Conservation (phyloP, 1,139 yeast species). For the Magnusiomyces tetraspermus region DNA sequence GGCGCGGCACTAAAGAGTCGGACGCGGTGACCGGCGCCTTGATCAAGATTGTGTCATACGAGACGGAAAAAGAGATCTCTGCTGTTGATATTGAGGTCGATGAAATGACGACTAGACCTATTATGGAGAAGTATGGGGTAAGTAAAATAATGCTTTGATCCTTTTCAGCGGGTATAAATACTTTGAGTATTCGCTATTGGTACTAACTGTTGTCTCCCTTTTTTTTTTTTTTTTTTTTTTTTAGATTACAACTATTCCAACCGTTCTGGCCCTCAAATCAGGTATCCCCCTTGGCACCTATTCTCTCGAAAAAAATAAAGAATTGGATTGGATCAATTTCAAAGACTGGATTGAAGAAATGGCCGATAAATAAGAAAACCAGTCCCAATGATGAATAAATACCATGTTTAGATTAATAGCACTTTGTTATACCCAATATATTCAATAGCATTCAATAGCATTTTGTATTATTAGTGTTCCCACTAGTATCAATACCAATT, state of each 20-base stretch:
- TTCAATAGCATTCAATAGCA: no score
- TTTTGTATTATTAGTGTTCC: no score
- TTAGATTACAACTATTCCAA: conserved; percentile 14
- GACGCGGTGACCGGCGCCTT: conserved; percentile 57
- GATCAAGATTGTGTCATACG: conserved; percentile 45
- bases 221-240: neutral
- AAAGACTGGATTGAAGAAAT: conserved; percentile 47
- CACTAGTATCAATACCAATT: no score
- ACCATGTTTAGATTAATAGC: no score
- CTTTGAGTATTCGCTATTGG: no score
- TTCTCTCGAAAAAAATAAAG: conserved; percentile 34
- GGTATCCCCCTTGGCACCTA: conserved; percentile 53
- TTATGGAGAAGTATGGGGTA: conserved; percentile 46
- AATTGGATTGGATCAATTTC: conserved; percentile 45
- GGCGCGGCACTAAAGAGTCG: conserved; percentile 53
- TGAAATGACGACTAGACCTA: conserved; percentile 50
- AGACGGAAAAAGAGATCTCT: conserved; percentile 45
- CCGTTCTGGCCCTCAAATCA: conserved; percentile 55
- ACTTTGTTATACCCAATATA: no score
- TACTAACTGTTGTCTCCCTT: no score
- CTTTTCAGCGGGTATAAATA: no score
- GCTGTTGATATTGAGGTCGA: conserved; percentile 66
- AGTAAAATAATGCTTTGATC: conserved; percentile 15
- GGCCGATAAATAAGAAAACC: conserved; percentile 28
- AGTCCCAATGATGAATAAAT: no score